phyloP scores from a whole-genome alignment of 2,329 filamentous ascomycete species.

The Cladosporium sphaerospermum region DNA sequence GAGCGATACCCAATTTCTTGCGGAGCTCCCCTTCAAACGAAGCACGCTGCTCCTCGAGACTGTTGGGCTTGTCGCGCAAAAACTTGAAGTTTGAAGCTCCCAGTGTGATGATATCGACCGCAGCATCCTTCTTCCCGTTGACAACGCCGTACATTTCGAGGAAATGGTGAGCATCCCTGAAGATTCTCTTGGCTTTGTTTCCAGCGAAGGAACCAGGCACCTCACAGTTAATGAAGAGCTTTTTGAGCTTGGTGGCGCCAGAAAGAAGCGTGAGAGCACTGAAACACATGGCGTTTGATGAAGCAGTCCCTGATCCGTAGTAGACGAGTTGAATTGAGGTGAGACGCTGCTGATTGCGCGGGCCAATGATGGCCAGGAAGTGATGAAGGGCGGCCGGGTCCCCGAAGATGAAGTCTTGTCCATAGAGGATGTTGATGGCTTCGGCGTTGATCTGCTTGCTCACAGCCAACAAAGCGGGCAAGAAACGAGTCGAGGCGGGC shows the following conservation, averaged over 20 bases:
- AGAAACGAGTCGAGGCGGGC: slow-evolving; percentile 3
- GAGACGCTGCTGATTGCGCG: slow-evolving; percentile 19
- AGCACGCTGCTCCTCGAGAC: too few relatives aligned
- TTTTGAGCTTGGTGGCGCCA: slow-evolving; percentile 21
- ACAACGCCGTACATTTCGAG: slow-evolving; percentile 21
- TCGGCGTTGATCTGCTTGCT: slow-evolving; percentile 25
- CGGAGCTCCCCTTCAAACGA: too few relatives aligned
- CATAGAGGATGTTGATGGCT: slow-evolving; percentile 23
- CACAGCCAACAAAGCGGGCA: slow-evolving; percentile 24
- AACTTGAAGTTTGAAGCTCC: not conserved
- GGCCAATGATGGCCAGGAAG: slow-evolving; percentile 24
- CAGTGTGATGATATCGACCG: slow-evolving; percentile 22
- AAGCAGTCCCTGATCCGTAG: slow-evolving; percentile 15
- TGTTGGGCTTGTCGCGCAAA: too few relatives aligned
- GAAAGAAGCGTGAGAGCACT: slow-evolving; percentile 22
- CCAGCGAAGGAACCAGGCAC: slow-evolving; percentile 6
- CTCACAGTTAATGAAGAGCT: slow-evolving; percentile 20
- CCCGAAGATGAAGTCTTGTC: slow-evolving; percentile 19
- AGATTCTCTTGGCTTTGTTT: slow-evolving; percentile 17
- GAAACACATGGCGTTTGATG: slow-evolving; percentile 18
- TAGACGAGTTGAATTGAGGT: slow-evolving; percentile 18
- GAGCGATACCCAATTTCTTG: too few relatives aligned
- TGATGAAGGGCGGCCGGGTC: slow-evolving; percentile 20
- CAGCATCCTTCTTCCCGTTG: slow-evolving; percentile 21
- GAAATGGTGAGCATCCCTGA: slow-evolving; percentile 22